phyloP scores from a whole-genome alignment of 106 monocot species.

The Acorus calamus region DNA sequence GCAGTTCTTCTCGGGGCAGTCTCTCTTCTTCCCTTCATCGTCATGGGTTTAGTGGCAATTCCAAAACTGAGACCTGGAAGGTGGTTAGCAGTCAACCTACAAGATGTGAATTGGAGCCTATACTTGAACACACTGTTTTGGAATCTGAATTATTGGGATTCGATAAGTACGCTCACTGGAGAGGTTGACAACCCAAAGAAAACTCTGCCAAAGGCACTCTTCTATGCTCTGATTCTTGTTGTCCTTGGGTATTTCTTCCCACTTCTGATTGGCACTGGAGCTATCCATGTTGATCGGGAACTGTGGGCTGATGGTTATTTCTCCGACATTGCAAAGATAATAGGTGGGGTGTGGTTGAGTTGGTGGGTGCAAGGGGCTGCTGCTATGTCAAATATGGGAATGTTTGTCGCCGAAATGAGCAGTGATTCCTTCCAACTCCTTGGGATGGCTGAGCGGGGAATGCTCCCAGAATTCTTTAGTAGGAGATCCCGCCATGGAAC shows the following conservation, averaged over 20 bases:
- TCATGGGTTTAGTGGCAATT: slow-evolving; percentile 48
- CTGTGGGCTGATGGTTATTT: slow-evolving; percentile 62
- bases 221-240: slow-evolving; percentile 50
- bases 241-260: slow-evolving; percentile 49
- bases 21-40: slow-evolving; percentile 46
- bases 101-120: slow-evolving; percentile 39
- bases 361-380: slow-evolving; percentile 57
- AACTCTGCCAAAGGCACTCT: slow-evolving; percentile 55
- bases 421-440: slow-evolving; percentile 73
- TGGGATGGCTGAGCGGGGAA: slow-evolving; percentile 73
- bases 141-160: slow-evolving; percentile 82
- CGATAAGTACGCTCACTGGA: slow-evolving; percentile 58
- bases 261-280: slow-evolving; percentile 43
- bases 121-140: slow-evolving; percentile 71
- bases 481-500: slow-evolving; percentile 49
- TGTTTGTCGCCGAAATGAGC: slow-evolving; percentile 73
- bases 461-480: slow-evolving; percentile 57
- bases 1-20: slow-evolving; percentile 52
- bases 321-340: slow-evolving; percentile 41
- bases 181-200: slow-evolving; percentile 56
- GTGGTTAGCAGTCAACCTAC: slow-evolving; percentile 30
- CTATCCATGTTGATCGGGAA: slow-evolving; percentile 33
- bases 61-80: slow-evolving; percentile 33
- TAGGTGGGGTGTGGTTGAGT: slow-evolving; percentile 49
- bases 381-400: slow-evolving; percentile 60